Conservation (phyloP, 169 alveolate genomes). For the Plasmodium fragile region DNA sequence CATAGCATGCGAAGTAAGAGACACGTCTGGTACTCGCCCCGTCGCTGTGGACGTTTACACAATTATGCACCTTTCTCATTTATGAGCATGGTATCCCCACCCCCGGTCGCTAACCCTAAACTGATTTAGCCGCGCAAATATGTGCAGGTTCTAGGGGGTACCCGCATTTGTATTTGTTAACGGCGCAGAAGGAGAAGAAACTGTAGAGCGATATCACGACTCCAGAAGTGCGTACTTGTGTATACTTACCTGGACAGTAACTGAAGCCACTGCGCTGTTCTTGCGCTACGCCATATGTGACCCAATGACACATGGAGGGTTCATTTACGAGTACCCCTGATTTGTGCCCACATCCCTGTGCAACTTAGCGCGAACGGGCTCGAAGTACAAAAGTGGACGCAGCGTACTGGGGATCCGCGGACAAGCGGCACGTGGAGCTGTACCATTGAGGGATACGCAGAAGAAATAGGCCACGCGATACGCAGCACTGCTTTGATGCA, state of each 20-base stretch:
- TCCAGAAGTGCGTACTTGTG: neutral
- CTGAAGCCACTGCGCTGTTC: neutral
- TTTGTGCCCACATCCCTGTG: neutral
- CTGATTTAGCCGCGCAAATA: neutral
- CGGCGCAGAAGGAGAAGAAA: neutral
- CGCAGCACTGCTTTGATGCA: neutral
- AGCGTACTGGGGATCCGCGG: neutral
- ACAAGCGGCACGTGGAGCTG: neutral
- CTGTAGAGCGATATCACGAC: neutral
- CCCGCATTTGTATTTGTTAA: neutral
- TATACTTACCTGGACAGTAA: neutral
- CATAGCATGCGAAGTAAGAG: neutral
- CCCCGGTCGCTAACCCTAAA: neutral
- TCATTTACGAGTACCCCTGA: neutral
- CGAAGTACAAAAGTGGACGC: neutral
- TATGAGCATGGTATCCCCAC: neutral
- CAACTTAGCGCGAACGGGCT: neutral
- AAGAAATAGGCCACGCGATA: neutral
- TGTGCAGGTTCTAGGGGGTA: neutral
- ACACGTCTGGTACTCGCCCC: neutral
- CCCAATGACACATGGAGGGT: neutral
- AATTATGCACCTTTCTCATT: neutral
- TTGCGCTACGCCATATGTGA: neutral
- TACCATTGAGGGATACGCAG: neutral
- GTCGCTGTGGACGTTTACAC: neutral